Percentiles rank a stretch among this genome's conserved stretches.
phyloP scores from a whole-genome alignment of 495 filamentous ascomycete genomes.

The Tirmania nivea region DNA sequence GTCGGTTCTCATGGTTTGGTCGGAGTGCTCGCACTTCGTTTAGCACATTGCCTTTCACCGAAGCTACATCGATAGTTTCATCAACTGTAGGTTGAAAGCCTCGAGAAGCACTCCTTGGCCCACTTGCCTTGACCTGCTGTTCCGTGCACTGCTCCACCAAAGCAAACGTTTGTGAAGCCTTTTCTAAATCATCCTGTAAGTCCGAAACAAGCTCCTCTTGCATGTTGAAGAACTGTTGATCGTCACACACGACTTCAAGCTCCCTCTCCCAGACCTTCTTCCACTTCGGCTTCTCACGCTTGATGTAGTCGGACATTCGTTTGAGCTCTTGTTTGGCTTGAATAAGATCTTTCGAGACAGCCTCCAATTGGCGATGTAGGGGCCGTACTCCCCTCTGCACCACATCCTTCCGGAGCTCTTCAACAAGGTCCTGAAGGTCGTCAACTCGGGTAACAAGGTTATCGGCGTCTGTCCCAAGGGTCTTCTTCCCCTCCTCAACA shows the following conservation, averaged over 20 bases:
- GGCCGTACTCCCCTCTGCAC: slow-evolving; percentile 82
- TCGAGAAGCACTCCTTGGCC: slow-evolving; percentile 31
- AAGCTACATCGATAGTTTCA: slow-evolving; percentile 48
- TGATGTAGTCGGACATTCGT: slow-evolving; percentile 84
- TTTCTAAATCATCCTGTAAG: slow-evolving; percentile 83
- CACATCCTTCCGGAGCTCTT: slow-evolving; percentile 94
- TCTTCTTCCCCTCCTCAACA: slow-evolving; percentile 66
- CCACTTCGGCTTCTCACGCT: slow-evolving; percentile 82
- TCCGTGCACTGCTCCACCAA: slow-evolving; percentile 92
- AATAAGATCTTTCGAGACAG: slow-evolving; percentile 68
- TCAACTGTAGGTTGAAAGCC: slow-evolving; percentile 36
- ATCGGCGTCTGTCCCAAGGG: slow-evolving; percentile 63
- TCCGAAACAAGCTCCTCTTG: slow-evolving; percentile 86
- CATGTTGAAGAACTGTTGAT: slow-evolving; percentile 78
- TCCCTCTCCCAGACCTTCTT: slow-evolving; percentile 98
- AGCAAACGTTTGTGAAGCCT: slow-evolving; percentile 74
- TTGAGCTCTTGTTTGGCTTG: slow-evolving; percentile 65
- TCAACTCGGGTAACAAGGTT: slow-evolving; percentile 76
- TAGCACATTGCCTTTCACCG: slow-evolving; percentile 74
- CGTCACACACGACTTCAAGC: slow-evolving; percentile 79
- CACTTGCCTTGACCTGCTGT: slow-evolving; percentile 62
- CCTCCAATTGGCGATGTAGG: slow-evolving; percentile 72
- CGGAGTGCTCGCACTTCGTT: slow-evolving; percentile 86
- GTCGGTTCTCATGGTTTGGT: slow-evolving; percentile 76
- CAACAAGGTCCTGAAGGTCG: slow-evolving; percentile 84